These are phyloP conservation scores for Trichosporon asahii DNA, from an alignment of 1,284 basidiomycete genomes.

Conservation along the genomic window DNA sequence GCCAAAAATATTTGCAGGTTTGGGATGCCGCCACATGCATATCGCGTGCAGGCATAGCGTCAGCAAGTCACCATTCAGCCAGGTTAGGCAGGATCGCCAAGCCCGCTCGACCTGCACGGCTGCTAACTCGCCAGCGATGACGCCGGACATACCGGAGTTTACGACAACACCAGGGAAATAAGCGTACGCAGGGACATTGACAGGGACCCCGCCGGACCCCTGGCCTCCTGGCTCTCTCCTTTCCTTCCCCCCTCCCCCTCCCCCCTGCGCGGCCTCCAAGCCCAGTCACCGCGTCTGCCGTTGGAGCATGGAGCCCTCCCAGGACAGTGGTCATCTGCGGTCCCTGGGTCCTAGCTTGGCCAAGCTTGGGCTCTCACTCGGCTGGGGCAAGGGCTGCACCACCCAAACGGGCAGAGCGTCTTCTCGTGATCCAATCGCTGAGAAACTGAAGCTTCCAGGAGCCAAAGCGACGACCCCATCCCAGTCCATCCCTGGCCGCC, in stretches of 20 bases:
- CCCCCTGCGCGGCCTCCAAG: not conserved
- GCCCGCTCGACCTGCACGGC: not conserved
- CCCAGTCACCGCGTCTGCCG: not conserved
- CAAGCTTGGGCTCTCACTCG: not conserved
- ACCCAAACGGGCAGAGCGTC: not conserved
- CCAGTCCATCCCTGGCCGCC: not conserved
- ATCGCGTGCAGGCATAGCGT: constrained; percentile 1
- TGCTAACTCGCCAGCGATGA: not conserved
- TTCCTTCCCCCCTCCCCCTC: not conserved
- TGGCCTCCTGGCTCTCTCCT: not conserved
- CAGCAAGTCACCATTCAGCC: not conserved
- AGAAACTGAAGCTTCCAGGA: not conserved
- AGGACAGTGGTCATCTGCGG: not conserved
- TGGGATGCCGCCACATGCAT: not conserved
- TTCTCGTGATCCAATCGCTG: not conserved
- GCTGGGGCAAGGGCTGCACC: not conserved
- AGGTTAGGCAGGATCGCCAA: not conserved
- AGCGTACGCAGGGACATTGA: not conserved
- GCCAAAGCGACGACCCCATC: not conserved
- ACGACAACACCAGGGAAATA: not conserved
- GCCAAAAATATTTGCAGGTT: not conserved
- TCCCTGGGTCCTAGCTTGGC: not conserved
- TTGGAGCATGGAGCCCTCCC: not conserved
- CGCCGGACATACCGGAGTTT: constrained; percentile 4
- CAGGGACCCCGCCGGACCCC: not conserved